Percentiles rank a stretch among this genome's conserved stretches.
phyloP scores from a whole-genome alignment of 2,329 filamentous ascomycete genomes.

The Fusarium verrucosum region DNA sequence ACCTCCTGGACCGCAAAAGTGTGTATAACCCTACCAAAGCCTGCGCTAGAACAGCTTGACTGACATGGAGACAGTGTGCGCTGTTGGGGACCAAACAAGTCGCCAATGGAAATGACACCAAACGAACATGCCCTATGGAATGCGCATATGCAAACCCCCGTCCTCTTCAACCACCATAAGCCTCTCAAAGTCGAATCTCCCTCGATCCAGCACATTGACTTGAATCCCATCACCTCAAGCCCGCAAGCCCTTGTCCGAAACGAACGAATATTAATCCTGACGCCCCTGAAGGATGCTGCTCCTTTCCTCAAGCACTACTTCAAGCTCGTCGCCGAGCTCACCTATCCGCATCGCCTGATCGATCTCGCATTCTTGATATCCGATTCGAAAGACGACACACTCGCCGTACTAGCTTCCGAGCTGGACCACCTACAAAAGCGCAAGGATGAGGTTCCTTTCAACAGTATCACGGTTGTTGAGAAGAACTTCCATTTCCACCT shows the following conservation, averaged over 20 bases:
- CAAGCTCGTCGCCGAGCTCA: slow-evolving; percentile 86
- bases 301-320: slow-evolving; percentile 88
- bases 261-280: slow-evolving; percentile 90
- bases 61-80: slow-evolving; percentile 75
- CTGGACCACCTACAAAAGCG: slow-evolving; percentile 87
- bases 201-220: slow-evolving; percentile 80
- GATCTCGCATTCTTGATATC: slow-evolving; percentile 95
- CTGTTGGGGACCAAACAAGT: slow-evolving; percentile 93
- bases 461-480: slow-evolving; percentile 83
- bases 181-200: slow-evolving; percentile 84
- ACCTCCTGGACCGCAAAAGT: slow-evolving; percentile 92
- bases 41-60: slow-evolving; percentile 40
- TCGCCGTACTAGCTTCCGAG: slow-evolving; percentile 85
- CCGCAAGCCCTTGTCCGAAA: slow-evolving; percentile 79
- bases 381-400: slow-evolving; percentile 89
- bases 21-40: slow-evolving; percentile 34
- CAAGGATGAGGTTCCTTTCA: slow-evolving; percentile 83
- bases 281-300: slow-evolving; percentile 89
- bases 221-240: slow-evolving; percentile 86
- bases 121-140: slow-evolving; percentile 94
- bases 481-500: slow-evolving; percentile 86
- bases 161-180: slow-evolving; percentile 95
- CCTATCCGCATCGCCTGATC: slow-evolving; percentile 94
- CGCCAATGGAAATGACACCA: slow-evolving; percentile 93
- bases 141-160: slow-evolving; percentile 86